Base-by-base conservation (phyloP, 1,284 basidiomycete species). In the Cryptococcus floricola region DNA sequence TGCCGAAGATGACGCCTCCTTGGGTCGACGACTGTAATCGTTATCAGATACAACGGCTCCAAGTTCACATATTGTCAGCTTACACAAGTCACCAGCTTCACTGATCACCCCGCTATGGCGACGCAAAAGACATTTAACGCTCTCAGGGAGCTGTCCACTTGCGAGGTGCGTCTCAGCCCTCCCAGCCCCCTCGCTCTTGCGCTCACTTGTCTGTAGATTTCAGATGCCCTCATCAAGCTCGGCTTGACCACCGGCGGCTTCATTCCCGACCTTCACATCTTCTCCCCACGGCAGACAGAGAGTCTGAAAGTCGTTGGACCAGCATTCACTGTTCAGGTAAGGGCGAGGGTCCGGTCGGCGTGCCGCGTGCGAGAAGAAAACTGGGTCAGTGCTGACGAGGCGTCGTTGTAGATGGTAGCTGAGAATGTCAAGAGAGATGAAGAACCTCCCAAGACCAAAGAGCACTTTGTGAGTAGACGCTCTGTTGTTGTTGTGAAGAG, bases 201-300 rank as follows among this genome's bases (percentile, higher is more conserved):
- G 14, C 48, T 43, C 13, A 46, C 19, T 39, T 45, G 23, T 23
- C 12, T 19, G 3, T 47, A 96, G 80, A 81, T 97, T 18, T 93
- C 93, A 1, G 94, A 97, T 74, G 91, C 91, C 1, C 83, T 97
- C 67, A 80, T 94, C 68, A 94, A 91, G 74, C 85, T 97, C 38
- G 85, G 86, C 13, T 70, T 84, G 5, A 79, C 82, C 5, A 82
- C 86, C 65, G 93, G 92, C 1, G 93, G 94, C 0, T 82, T 85
- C 68, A 80, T 97, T 38, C 86, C 91, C 1, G 91, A 94, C 72
- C 84, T 98, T 27, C 78, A 83, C 45, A 79, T 84, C 62, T 73
- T 82, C 52, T 85, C 84, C 18, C 82, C 84, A 19, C 60, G 62
- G 23, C 70, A 73, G 13, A 79, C 75, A 74, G 86, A 57, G 83